phyloP scores from a whole-genome alignment of 495 filamentous ascomycete genomes.

The Aspergillus incahuasiensis region DNA sequence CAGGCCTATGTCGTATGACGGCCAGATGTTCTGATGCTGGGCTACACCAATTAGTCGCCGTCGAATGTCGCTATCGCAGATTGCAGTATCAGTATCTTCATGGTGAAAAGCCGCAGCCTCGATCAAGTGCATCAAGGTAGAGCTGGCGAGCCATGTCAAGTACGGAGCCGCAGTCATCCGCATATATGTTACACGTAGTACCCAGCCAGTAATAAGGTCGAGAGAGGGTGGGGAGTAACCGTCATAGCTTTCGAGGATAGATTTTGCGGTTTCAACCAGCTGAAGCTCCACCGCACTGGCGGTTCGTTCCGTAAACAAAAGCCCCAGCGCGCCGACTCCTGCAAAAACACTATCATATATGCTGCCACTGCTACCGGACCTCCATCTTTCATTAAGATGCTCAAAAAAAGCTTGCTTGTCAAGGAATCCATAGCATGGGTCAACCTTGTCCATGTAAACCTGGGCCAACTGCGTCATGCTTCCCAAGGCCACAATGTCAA shows the following conservation, averaged over 20 bases:
- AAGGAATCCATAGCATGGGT: conserved; percentile 47
- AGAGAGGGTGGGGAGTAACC: conserved; percentile 21
- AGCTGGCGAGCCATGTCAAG: conserved; percentile 46
- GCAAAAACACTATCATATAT: conserved; percentile 40
- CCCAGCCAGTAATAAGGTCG: conserved; percentile 40
- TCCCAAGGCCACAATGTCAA: conserved; percentile 31
- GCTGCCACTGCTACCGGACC: not conserved
- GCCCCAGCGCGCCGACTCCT: conserved; percentile 42
- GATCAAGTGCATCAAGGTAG: conserved; percentile 46
- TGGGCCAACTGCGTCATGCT: conserved; percentile 33
- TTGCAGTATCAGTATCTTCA: not conserved
- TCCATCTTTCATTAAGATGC: conserved; percentile 32
- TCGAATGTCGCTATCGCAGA: conserved; percentile 29
- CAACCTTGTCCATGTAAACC: conserved; percentile 45
- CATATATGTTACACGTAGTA: conserved; percentile 42
- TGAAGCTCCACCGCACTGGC: conserved; percentile 29
- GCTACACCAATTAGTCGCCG: conserved; percentile 39
- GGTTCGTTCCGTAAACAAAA: conserved; percentile 32
- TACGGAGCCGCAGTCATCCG: conserved; percentile 45
- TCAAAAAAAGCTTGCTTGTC: conserved; percentile 28
- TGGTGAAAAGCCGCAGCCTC: conserved; percentile 46
- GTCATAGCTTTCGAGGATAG: conserved; percentile 29
- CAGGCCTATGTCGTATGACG: conserved; percentile 47
- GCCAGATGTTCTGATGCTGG: conserved; percentile 43
- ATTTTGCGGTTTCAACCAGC: conserved; percentile 33